Base-by-base conservation (phyloP, 169 alveolate genomes). In the Plasmodium falciparum region DNA sequence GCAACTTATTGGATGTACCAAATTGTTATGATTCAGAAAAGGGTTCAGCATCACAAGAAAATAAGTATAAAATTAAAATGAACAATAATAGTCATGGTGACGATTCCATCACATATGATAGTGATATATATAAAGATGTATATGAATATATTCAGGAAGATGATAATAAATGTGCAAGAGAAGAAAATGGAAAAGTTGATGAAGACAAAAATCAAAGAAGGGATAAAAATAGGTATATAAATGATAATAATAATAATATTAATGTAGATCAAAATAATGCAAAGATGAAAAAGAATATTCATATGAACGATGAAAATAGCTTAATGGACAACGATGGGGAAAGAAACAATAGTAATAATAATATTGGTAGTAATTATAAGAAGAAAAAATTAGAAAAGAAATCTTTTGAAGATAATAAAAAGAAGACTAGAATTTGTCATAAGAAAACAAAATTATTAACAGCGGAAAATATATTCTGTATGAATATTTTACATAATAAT, bases 401-500 rank as follows among this genome's bases (percentile, higher is more conserved):
- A 17, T 26, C 43, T n/a, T 56, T 56, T 12, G 22, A 12, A 15
- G 78, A 78, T 24, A 54, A 45, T 24, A 69, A 69, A 45, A 80
- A 69, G 39, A 67, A 49, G 39, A 76, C 15, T 15, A 62, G 63
- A 49, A 2, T 5, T 62, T 50, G 22, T 62, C 71, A 61, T 70
- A 86, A 86, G 26, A 86, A 86, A 11, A 58, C 56, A 49, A 72
- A 70, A 72, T 12, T 47, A 15, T 72, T 86, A 86, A 86, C 92
- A 22, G 92, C 78, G 3, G 92, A 86, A 61, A 86, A 86, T 86
- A 86, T 86, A 12, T 86, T 86, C 8, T 72, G 76, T 47, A 86
- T 86, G 92, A 86, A 86, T 20, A 61, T 86, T 26, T 71, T 86
- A 61, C 92, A 86, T 56, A 86, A 86, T 62, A 86, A 86, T 86